phyloP scores from a whole-genome alignment of 106 monocot species.

The Vanilla planifolia region DNA sequence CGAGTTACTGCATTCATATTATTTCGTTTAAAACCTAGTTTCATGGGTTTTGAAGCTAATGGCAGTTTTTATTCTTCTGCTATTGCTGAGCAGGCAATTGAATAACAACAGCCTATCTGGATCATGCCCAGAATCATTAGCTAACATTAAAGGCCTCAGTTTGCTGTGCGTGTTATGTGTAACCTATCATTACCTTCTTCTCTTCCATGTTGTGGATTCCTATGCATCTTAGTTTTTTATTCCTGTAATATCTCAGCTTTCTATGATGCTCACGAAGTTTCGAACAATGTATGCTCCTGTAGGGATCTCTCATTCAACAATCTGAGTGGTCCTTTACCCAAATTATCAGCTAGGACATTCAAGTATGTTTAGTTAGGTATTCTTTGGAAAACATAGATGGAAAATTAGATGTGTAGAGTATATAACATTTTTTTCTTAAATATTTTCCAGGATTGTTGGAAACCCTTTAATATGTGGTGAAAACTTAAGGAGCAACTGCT shows the following conservation, averaged over 20 bases:
- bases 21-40: too few relatives aligned
- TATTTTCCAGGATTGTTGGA: constrained; percentile 60
- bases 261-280: neutral
- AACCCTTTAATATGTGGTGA: constrained; percentile 86
- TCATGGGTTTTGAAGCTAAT: constrained; percentile 9
- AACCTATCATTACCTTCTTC: constrained; percentile 4
- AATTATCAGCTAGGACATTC: constrained; percentile 75
- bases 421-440: constrained; percentile 5
- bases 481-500: constrained; percentile 55
- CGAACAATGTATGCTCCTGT: constrained; percentile 2
- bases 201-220: neutral
- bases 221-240: neutral
- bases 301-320: constrained; percentile 97
- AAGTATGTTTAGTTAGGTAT: constrained; percentile 36
- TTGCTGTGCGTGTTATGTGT: constrained; percentile 50
- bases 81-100: constrained; percentile 44
- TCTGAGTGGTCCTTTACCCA: constrained; percentile 70
- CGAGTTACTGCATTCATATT: too few relatives aligned
- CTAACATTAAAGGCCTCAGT: constrained; percentile 77
- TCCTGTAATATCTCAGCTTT: neutral
- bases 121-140: constrained; percentile 73
- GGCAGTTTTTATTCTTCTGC: constrained; percentile 3
- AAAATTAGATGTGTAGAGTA: neutral
- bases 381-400: neutral
- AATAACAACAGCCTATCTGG: constrained; percentile 91